Evolutionary conservation across 1,139 yeast genomes (phyloP).

Genomic region (Spathaspora sp.): DNA sequence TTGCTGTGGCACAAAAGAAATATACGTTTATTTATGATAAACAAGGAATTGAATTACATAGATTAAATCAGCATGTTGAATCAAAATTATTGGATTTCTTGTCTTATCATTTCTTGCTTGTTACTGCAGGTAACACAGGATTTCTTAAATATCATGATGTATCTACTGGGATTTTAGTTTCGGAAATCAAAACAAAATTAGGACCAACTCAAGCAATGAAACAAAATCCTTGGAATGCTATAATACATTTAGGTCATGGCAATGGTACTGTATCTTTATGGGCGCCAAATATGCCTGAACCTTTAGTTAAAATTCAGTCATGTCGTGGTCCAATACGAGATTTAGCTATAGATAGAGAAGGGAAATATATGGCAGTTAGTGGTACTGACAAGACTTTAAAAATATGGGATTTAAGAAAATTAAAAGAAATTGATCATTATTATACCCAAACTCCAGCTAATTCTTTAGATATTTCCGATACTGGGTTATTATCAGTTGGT

Average conservation of each 20-base stretch:
- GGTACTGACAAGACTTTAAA: conserved; percentile 85
- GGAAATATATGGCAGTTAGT: conserved; percentile 90
- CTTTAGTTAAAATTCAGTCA: conserved; percentile 78
- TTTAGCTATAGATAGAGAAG: conserved; percentile 86
- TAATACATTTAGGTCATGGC: conserved; percentile 88
- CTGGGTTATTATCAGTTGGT: conserved; percentile 82
- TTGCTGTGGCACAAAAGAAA: conserved; percentile 96
- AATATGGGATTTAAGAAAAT: conserved; percentile 91
- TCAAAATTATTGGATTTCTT: conserved; percentile 80
- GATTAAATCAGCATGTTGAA: conserved; percentile 87
- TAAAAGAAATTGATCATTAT: conserved; percentile 72
- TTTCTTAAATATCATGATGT: conserved; percentile 91
- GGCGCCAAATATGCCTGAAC: conserved; percentile 88
- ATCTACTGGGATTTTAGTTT: conserved; percentile 83
- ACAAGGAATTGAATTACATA: conserved; percentile 87
- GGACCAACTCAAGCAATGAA: conserved; percentile 90
- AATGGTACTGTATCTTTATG: conserved; percentile 93
- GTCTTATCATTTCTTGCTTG: conserved; percentile 88
- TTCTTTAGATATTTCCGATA: conserved; percentile 78
- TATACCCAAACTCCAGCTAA: conserved; percentile 85
- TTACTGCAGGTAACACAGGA: conserved; percentile 87
- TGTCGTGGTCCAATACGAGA: conserved; percentile 87
- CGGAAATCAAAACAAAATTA: conserved; percentile 80
- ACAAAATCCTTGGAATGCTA: conserved; percentile 95
- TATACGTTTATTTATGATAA: conserved; percentile 91